Percentiles rank a stretch among this genome's conserved stretches.
These are phyloP conservation scores for Craterostigma plantagineum DNA, from an alignment of 257 asterid species.

Conservation along the genomic window DNA sequence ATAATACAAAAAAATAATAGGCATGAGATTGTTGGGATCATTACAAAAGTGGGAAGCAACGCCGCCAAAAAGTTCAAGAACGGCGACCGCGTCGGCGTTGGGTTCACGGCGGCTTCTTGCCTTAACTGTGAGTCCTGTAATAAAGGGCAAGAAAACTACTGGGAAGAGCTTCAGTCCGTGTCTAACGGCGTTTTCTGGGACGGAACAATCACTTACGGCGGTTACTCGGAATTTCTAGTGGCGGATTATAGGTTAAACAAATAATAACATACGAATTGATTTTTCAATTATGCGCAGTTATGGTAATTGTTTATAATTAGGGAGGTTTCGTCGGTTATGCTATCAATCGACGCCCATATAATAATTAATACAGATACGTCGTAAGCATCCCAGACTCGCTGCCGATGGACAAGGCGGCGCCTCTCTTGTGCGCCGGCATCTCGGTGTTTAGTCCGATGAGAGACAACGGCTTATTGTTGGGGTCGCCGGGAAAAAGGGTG, in stretches of 20 bases:
- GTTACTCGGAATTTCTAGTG: constrained; percentile 58
- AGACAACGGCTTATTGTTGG: too few species aligned
- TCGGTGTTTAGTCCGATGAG: too few species aligned
- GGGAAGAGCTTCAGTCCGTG: constrained; percentile 47
- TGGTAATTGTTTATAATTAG: too few species aligned
- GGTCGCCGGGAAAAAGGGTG: too few species aligned
- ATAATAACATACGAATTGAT: too few species aligned
- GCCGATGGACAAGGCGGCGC: too few species aligned
- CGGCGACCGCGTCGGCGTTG: constrained; percentile 75
- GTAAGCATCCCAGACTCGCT: too few species aligned
- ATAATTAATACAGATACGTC: too few species aligned
- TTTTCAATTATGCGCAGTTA: too few species aligned
- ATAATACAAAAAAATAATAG: constrained; percentile 5
- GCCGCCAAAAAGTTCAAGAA: constrained; percentile 33
- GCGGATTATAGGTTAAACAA: constrained; percentile 14
- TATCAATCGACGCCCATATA: too few species aligned
- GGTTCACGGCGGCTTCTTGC: constrained; percentile 76
- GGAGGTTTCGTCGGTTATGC: too few species aligned
- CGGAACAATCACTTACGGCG: constrained; percentile 79
- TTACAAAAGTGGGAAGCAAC: constrained; percentile 56
- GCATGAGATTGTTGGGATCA: constrained; percentile 71
- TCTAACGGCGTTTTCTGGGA: constrained; percentile 87
- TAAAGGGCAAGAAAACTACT: constrained; percentile 56
- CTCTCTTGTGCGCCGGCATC: too few species aligned
- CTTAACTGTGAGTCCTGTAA: constrained; percentile 52